Conservation (phyloP, 345 rosid genomes). For the Raphanus sativus region DNA sequence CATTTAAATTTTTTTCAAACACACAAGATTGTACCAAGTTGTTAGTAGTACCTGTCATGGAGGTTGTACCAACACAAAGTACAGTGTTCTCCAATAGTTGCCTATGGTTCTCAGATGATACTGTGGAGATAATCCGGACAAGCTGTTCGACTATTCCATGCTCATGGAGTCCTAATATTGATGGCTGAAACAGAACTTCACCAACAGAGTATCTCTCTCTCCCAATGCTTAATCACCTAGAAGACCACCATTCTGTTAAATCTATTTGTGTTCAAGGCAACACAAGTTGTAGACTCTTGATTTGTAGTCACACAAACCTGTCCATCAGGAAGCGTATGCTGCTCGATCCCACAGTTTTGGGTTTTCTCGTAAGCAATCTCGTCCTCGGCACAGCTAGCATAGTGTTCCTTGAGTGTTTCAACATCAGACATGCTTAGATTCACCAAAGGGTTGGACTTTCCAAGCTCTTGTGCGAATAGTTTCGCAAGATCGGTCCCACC, state of each 20-base stretch:
- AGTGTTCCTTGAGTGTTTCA: slow-evolving; percentile 78
- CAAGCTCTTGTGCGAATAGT: slow-evolving; percentile 72
- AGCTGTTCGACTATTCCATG: slow-evolving; percentile 99
- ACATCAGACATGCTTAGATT: slow-evolving; percentile 65
- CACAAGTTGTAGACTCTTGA: background rate
- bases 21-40: background rate
- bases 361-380: slow-evolving; percentile 68
- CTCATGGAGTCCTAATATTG: slow-evolving; percentile 80
- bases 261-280: background rate
- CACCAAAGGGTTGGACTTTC: slow-evolving; percentile 68
- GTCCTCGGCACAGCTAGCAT: slow-evolving; percentile 79
- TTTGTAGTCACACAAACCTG: slow-evolving; percentile 53
- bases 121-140: slow-evolving; percentile 76
- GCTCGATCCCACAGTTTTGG: slow-evolving; percentile 55
- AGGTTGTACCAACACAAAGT: slow-evolving; percentile 91
- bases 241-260: slow-evolving; percentile 21
- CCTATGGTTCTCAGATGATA: slow-evolving; percentile 91
- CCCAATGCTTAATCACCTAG: slow-evolving; percentile 91
- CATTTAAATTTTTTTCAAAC: background rate
- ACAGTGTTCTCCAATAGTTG: slow-evolving; percentile 95
- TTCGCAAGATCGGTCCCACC: slow-evolving; percentile 86
- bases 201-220: slow-evolving; percentile 84
- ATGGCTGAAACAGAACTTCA: slow-evolving; percentile 93
- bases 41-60: slow-evolving; percentile 69
- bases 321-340: slow-evolving; percentile 96